These are phyloP conservation scores for Adansonia rubrostipa DNA, from an alignment of 441 rosid genomes.

Conservation along the genomic window DNA sequence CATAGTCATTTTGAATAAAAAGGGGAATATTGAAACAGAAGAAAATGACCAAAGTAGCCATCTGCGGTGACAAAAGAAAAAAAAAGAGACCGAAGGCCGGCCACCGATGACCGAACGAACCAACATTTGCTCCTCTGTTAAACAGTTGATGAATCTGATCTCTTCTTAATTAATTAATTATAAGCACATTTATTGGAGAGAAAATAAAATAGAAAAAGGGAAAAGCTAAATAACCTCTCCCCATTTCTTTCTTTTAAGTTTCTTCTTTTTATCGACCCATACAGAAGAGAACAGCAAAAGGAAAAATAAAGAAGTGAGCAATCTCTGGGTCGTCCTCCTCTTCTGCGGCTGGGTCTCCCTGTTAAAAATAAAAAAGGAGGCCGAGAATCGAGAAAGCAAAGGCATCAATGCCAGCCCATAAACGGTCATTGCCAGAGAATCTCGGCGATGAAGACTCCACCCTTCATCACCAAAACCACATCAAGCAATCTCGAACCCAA, in stretches of 20 bases:
- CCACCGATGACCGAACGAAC: constrained; percentile 25
- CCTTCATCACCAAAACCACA: constrained; percentile 21
- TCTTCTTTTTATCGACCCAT: constrained; percentile 25
- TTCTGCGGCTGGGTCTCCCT: not conserved
- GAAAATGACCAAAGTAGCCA: constrained; percentile 16
- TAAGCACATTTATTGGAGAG: not conserved
- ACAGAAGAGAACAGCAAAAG: constrained; percentile 18
- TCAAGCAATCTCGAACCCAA: constrained; percentile 30
- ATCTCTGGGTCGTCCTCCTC: constrained; percentile 13
- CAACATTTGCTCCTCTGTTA: constrained; percentile 17
- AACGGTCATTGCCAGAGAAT: constrained; percentile 57
- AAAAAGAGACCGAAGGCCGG: constrained; percentile 21
- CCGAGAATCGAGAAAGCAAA: not conserved
- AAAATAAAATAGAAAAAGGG: not conserved
- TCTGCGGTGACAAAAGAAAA: not conserved
- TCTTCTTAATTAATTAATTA: constrained; percentile 10
- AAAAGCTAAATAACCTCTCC: constrained; percentile 36
- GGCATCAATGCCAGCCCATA: constrained; percentile 77
- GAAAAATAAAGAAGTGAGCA: not conserved
- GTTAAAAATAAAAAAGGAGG: not conserved
- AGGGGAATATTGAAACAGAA: not conserved
- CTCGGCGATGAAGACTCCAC: constrained; percentile 39
- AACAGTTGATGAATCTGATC: constrained; percentile 30
- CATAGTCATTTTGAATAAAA: not conserved
- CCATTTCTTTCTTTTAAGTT: constrained; percentile 27